Evolutionary conservation across 257 asterid genomes (phyloP), one percentile per base, ranked within the genome.

Genomic region (Echium plantagineum): DNA sequence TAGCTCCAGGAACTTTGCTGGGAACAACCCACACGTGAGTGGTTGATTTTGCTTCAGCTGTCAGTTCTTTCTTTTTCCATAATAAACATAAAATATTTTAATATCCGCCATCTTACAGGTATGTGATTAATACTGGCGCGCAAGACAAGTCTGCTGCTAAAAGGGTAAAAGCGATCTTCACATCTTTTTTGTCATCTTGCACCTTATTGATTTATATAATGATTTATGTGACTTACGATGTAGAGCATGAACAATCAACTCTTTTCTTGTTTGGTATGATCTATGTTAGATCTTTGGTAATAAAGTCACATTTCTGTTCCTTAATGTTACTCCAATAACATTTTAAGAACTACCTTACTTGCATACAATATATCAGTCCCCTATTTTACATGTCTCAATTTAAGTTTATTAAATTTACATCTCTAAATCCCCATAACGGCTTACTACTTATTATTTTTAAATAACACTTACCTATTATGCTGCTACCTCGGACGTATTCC

Each of bases 91-190:
- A 54, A 64, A 18, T 56, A 24, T 2, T 49, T 18, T 3, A 15
- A 16, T 35, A 28, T 12, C 54, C 61, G 57, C 65, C 63, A 57
- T 53, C 22, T 0, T 76, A 4, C 83, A 91, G 96, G 79, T 91
- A 88, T 72, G 88, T 89, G 66, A 83, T 88, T 28, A 87, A 73
- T 83, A 80, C 94, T 58, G 94, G 94, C 47, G 64, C 94, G 38
- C 95, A 91, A 82, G 98, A 88, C 66, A 91, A 91, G 74, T 24
- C 83, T 60, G 94, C 84, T 57, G 98, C 89, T 58, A 91, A 91
- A 73, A 84, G 94, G 90, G 98, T 91, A 77, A 28, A 28, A 71
- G 73, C 51, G 51, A 32, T 47, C 32, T 47, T 71, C 55, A 61
- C 64, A 20, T 59, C 49, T 42, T 10, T 42, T 35, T 42, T 42